Evolutionary conservation across 768 basidiomycete genomes (phyloP).

Genomic region (Termitomyces sp.): DNA sequence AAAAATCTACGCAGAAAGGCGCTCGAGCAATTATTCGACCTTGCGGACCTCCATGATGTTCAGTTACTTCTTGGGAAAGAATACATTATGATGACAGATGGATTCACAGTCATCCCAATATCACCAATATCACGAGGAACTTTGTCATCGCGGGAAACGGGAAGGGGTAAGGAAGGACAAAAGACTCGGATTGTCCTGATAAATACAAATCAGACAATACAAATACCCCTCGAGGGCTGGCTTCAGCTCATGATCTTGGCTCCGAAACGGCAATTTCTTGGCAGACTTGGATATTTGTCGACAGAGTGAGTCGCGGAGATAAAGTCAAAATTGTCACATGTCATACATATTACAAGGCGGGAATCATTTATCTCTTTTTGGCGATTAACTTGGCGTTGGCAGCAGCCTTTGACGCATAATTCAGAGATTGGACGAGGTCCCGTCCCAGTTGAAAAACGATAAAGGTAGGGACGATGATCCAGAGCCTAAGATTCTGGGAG

Average conservation of each 20-base stretch:
- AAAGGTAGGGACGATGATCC: conserved; percentile 67
- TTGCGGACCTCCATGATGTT: too few species aligned
- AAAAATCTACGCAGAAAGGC: too few species aligned
- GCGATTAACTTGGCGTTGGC: conserved; percentile 15
- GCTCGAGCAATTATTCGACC: too few species aligned
- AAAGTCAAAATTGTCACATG: neutral
- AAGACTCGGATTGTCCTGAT: neutral
- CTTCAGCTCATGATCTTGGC: neutral
- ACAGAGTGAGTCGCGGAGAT: neutral
- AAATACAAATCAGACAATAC: neutral
- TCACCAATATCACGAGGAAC: too few species aligned
- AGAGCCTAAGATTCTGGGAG: conserved; percentile 40
- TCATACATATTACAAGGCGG: neutral
- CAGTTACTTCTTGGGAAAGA: too few species aligned
- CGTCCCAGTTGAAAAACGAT: conserved; percentile 55
- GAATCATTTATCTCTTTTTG: conserved; percentile 13
- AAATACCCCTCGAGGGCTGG: neutral
- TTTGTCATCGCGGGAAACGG: too few species aligned
- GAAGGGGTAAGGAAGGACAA: too few species aligned
- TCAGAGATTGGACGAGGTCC: conserved; percentile 49
- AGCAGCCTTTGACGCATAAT: conserved; percentile 15
- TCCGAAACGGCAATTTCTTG: neutral
- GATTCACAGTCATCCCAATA: too few species aligned
- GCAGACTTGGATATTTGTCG: neutral
- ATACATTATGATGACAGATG: too few species aligned